phyloP scores from a whole-genome alignment of 371 early-diverging fungal genomes.

The Mortierella sp. region DNA sequence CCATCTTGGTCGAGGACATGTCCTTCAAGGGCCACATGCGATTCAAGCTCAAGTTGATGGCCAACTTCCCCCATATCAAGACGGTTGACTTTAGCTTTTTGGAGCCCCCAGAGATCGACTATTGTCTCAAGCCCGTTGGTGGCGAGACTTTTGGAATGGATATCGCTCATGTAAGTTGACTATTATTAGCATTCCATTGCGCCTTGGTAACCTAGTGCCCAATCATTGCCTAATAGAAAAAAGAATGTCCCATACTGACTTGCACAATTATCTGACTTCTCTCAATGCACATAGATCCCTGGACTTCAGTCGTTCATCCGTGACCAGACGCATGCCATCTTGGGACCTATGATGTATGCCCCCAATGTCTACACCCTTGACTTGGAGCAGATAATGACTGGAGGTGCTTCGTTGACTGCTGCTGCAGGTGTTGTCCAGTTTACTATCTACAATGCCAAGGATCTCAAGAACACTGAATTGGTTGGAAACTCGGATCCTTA shows the following conservation, averaged over 20 bases:
- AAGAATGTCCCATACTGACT: neutral
- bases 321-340: conserved; percentile 78
- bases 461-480: conserved; percentile 79
- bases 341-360: conserved; percentile 85
- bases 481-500: conserved; percentile 89
- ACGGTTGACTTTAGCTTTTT: conserved; percentile 88
- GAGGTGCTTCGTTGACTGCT: conserved; percentile 58
- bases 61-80: conserved; percentile 90
- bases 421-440: conserved; percentile 91
- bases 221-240: neutral
- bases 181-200: neutral
- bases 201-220: neutral
- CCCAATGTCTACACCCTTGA: conserved; percentile 89
- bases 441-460: conserved; percentile 78
- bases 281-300: conserved; percentile 65
- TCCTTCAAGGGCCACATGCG: conserved; percentile 87
- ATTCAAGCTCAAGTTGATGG: conserved; percentile 83
- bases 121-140: conserved; percentile 92
- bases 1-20: conserved; percentile 93
- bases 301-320: conserved; percentile 84
- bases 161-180: conserved; percentile 71
- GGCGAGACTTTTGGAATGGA: conserved; percentile 88
- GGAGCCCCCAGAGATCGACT: conserved; percentile 92
- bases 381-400: conserved; percentile 84
- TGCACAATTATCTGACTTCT: too few relatives aligned